A percentile compares a stretch with the other conserved stretches of the same genome.
Evolutionary conservation across 257 asterid species (phyloP).

Genomic region (Jasminum sambac): DNA sequence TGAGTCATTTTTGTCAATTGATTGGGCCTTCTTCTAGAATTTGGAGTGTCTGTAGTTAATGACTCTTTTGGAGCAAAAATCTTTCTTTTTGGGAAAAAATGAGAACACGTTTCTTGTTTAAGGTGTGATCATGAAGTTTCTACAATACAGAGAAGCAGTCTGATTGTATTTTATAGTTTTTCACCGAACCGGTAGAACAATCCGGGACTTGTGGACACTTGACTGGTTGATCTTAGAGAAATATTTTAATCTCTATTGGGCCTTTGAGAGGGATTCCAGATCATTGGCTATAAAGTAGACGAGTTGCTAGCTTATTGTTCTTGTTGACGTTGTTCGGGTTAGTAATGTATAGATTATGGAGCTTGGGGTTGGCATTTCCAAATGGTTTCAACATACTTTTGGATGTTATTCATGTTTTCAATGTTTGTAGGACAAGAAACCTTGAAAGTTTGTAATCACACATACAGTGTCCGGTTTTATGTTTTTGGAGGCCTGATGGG

Average conservation of each 20-base stretch:
- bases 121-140: not conserved
- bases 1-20: not conserved
- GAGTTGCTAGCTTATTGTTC: not conserved
- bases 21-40: not conserved
- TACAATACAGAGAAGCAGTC: not conserved
- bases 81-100: not conserved
- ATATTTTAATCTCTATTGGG: no score
- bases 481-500: no score
- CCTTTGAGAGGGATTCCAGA: not conserved
- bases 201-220: no score
- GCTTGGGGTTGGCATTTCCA: not conserved
- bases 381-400: not conserved
- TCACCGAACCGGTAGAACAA: no score
- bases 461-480: no score
- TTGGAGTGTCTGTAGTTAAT: not conserved
- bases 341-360: not conserved
- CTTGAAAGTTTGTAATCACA: not conserved
- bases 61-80: not conserved
- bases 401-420: not conserved
- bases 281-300: not conserved
- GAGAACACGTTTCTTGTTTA: not conserved
- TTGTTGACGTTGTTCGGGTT: not conserved
- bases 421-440: not conserved
- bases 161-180: not conserved
- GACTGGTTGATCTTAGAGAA: no score